phyloP scores from a whole-genome alignment of 1,139 yeast species.

The Hemisphaericaspora subhashii region DNA sequence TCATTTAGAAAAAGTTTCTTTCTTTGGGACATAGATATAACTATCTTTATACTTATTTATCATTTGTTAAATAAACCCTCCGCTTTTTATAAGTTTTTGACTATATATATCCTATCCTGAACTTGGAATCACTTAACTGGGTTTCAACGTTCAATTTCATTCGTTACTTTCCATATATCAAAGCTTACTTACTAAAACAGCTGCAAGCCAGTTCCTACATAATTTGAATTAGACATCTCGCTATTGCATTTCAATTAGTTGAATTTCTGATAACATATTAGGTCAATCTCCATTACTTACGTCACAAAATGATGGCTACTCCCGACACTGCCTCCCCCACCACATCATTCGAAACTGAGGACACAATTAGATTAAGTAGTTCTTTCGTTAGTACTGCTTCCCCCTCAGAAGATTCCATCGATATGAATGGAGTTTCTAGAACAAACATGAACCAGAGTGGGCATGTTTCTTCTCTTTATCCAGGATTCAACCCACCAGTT shows the following conservation, averaged over 20 bases:
- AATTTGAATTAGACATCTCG: neutral
- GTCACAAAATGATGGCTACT: conserved; percentile 11
- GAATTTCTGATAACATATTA: neutral
- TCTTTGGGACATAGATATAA: too few species aligned
- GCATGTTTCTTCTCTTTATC: neutral
- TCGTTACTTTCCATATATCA: too few species aligned
- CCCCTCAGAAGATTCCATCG: neutral
- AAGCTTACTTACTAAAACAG: too few species aligned
- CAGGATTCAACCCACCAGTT: neutral
- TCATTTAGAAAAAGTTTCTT: too few species aligned
- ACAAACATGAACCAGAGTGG: neutral
- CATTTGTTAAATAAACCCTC: too few species aligned
- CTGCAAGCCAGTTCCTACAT: too few species aligned
- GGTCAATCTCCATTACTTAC: neutral
- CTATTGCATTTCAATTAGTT: conserved; percentile 1
- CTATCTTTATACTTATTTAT: too few species aligned
- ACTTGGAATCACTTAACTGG: too few species aligned
- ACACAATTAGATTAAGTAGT: conserved; percentile 23
- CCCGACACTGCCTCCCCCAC: conserved; percentile 11
- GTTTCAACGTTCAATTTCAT: too few species aligned
- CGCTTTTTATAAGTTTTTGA: too few species aligned
- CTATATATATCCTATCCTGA: too few species aligned
- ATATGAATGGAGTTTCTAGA: neutral
- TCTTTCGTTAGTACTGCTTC: conserved; percentile 21
- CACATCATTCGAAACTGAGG: conserved; percentile 24